Percentiles rank a stretch among this genome's conserved stretches.
Conservation (phyloP, 1,284 basidiomycete genomes). For the Irpex sp. region DNA sequence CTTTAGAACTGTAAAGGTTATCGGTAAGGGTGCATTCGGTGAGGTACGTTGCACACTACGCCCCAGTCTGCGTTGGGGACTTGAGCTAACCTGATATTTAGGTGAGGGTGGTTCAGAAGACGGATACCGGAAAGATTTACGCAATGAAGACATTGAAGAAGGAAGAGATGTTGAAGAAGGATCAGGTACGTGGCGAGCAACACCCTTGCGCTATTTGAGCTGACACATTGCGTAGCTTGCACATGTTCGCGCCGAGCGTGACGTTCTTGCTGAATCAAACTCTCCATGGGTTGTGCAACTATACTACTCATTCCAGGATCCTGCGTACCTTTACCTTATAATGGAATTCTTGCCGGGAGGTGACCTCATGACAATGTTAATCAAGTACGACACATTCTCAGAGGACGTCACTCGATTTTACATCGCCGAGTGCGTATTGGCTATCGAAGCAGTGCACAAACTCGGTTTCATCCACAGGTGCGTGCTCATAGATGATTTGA, state of each 20-base stretch:
- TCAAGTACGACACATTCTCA: conserved; percentile 99
- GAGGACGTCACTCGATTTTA: conserved; percentile 99
- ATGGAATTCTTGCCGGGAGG: conserved; percentile 99
- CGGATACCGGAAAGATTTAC: conserved; percentile 96
- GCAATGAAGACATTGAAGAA: conserved; percentile 99
- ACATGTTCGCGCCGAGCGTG: conserved; percentile 97
- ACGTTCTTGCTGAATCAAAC: conserved; percentile 96
- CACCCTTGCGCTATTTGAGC: conserved; percentile 10
- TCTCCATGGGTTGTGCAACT: conserved; percentile 98
- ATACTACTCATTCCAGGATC: conserved; percentile 98
- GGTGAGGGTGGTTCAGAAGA: conserved; percentile 95
- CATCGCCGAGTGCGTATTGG: conserved; percentile 97
- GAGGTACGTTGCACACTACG: conserved; percentile 53
- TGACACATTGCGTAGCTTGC: conserved; percentile 61
- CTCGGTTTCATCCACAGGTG: conserved; percentile 98
- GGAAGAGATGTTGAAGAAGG: conserved; percentile 98
- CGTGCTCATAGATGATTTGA: conserved; percentile 21
- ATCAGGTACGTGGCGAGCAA: conserved; percentile 64
- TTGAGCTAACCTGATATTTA: conserved; percentile 27
- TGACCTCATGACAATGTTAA: conserved; percentile 98
- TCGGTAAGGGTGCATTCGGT: conserved; percentile 98
- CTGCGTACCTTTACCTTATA: conserved; percentile 93
- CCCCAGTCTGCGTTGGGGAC: conserved; percentile 1
- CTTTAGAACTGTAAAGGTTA: conserved; percentile 97
- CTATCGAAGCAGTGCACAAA: conserved; percentile 97